These are phyloP conservation scores for Luzula sylvatica DNA, from an alignment of 176 grass and related monocot species.

Conservation along the genomic window DNA sequence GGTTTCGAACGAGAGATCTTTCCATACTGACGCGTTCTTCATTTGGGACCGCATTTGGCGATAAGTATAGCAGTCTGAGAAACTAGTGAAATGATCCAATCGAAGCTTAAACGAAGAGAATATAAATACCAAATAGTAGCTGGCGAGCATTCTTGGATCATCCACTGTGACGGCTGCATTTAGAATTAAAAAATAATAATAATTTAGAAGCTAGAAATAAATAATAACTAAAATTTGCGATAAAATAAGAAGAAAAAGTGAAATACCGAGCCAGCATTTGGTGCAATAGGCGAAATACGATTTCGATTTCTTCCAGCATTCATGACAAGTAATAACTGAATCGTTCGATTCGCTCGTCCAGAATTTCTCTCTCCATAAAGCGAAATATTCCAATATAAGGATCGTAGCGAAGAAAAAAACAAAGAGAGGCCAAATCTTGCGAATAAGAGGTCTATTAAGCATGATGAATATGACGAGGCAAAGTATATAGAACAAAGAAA, in stretches of 20 bases:
- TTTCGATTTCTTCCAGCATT: constrained; percentile 80
- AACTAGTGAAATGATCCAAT: constrained; percentile 58
- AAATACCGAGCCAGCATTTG: constrained; percentile 89
- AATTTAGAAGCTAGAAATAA: background rate
- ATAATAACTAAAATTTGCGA: constrained; percentile 7
- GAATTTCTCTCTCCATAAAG: constrained; percentile 63
- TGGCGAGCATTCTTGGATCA: constrained; percentile 83
- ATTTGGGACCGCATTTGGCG: constrained; percentile 66
- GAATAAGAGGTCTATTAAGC: constrained; percentile 77
- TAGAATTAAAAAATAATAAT: constrained; percentile 14
- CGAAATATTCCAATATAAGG: constrained; percentile 79
- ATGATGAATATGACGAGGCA: constrained; percentile 74
- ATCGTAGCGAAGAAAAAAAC: constrained; percentile 78
- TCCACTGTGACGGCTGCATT: constrained; percentile 73
- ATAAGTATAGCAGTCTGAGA: constrained; percentile 81
- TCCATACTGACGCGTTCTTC: constrained; percentile 81
- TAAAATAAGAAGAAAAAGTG: constrained; percentile 16
- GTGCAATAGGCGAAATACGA: constrained; percentile 60
- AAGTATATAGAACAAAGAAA: constrained; percentile 83
- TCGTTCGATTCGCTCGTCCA: constrained; percentile 41
- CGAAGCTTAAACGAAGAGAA: constrained; percentile 92
- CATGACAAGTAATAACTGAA: constrained; percentile 47
- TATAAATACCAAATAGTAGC: constrained; percentile 90
- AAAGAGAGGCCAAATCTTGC: constrained; percentile 85
- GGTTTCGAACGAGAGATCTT: constrained; percentile 94